Percentiles rank a stretch among this genome's conserved stretches.
These are phyloP conservation scores for Lactarius evosmus DNA, from an alignment of 768 basidiomycete species.

Conservation along the genomic window DNA sequence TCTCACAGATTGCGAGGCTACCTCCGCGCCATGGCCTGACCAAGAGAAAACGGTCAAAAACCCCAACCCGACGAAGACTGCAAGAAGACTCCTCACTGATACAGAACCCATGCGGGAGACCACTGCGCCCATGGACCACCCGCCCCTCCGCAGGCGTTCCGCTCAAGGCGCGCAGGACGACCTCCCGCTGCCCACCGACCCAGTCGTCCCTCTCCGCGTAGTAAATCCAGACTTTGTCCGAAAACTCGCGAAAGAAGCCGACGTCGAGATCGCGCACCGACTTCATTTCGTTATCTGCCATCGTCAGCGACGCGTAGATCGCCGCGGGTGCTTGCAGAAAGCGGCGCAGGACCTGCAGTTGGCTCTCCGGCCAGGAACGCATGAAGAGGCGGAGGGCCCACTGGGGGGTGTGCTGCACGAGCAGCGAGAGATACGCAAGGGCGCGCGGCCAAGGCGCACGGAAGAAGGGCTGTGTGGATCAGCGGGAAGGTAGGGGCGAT, in stretches of 20 bases:
- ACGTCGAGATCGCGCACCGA: constrained; percentile 53
- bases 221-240: constrained; percentile 48
- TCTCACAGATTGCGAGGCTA: constrained; percentile 28
- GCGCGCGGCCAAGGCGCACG: constrained; percentile 44
- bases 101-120: constrained; percentile 70
- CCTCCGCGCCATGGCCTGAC: constrained; percentile 38
- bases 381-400: constrained; percentile 45
- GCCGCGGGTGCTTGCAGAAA: constrained; percentile 51
- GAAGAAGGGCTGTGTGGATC: constrained; percentile 44
- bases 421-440: constrained; percentile 44
- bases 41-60: constrained; percentile 3
- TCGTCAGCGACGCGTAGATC: constrained; percentile 52
- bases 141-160: constrained; percentile 39
- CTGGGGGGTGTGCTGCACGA: constrained; percentile 41
- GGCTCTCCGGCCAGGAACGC: constrained; percentile 48
- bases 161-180: constrained; percentile 36
- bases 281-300: constrained; percentile 70
- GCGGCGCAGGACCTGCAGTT: constrained; percentile 44
- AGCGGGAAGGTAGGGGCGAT: neutral
- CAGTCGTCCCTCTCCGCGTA: constrained; percentile 65
- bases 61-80: neutral
- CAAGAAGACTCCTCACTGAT: constrained; percentile 49
- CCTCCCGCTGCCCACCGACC: constrained; percentile 57
- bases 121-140: constrained; percentile 44
- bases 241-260: constrained; percentile 39